Evolutionary conservation across 257 asterid species (phyloP), one percentile per base, ranked within the genome.

Genomic region (Nyctanthes arbortristis): DNA sequence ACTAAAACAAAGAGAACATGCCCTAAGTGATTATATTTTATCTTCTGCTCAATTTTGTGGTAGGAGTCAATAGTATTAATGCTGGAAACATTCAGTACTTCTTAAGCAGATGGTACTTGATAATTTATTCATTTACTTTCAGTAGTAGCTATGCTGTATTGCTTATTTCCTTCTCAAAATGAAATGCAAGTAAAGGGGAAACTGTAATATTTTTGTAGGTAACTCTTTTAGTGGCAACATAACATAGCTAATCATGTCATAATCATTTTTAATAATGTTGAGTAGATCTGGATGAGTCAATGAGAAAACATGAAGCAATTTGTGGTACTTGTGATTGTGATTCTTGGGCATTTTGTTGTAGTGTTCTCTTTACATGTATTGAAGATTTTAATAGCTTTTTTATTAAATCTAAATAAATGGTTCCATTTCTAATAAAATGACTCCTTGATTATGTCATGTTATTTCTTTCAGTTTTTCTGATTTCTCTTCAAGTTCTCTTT

Each of bases 351-450:
- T 43, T 25, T 20, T 39, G 39, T 30, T 67, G 60, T 12, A 31
- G 55, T 69, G 22, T 22, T 49, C 64, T 40, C 8, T 56, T 27
- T 40, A 69, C 68, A 14, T 7, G 4, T 37, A 12, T 7, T 36
- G 5, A 8, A 28, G 76, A 57, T 45, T 43, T 60, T 40, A 71
- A 56, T 18, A 25, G 33, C 24, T 6, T 52, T 12, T 67, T 39
- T 39, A 56, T 11, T 67, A 27, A 10, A n/a, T n/a, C n/a, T 67
- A 45, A 60, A 52, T 75, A 33, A 68, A 40, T 62, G 27, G 66
- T 33, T 39, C 11, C 11, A 14, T 18, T 11, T 13, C 67, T 52
- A 52, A 24, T 45, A 29, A 67, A 70, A 66, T 54, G 28, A 63
- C 52, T 11, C 40, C 25, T 30, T 29, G 7, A 29, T 28, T 36